Evolutionary conservation across 1,284 basidiomycete species (phyloP).

Genomic region (Ganoderma multipileum): DNA sequence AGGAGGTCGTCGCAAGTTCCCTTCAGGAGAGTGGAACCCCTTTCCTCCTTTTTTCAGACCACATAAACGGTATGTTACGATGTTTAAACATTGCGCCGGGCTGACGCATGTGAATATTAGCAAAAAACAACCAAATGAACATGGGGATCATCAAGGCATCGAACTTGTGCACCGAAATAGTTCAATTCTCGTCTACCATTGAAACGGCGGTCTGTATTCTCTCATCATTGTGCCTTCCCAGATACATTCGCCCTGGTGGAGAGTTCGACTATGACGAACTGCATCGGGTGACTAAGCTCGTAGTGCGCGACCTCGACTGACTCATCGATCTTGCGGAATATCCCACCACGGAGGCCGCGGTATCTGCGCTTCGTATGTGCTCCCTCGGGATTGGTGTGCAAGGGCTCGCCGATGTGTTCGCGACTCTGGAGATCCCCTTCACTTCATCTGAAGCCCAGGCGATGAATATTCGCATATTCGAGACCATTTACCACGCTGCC

Average conservation of each 20-base stretch:
- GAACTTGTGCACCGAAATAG: not conserved
- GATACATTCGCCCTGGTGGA: not conserved
- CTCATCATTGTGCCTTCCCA: not conserved
- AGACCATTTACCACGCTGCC: not conserved
- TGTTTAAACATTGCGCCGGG: too few species aligned
- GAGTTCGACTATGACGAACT: not conserved
- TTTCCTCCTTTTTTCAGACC: not conserved
- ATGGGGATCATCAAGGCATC: not conserved
- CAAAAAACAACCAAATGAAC: not conserved
- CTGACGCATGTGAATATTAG: not conserved
- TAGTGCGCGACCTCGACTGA: not conserved
- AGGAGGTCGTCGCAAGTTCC: not conserved
- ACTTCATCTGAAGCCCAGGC: not conserved
- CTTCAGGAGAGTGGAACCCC: not conserved
- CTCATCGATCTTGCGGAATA: not conserved
- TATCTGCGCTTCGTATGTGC: not conserved
- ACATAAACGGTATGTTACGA: not conserved
- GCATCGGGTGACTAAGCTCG: not conserved
- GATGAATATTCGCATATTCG: not conserved
- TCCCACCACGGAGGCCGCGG: not conserved
- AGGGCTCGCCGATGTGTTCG: not conserved
- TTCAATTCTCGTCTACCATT: not conserved
- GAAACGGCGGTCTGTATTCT: not conserved
- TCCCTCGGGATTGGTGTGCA: not conserved
- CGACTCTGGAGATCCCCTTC: not conserved